Evolutionary conservation across 192 early-diverging fungal species (phyloP).

Genomic region (Coemansia reversa): DNA sequence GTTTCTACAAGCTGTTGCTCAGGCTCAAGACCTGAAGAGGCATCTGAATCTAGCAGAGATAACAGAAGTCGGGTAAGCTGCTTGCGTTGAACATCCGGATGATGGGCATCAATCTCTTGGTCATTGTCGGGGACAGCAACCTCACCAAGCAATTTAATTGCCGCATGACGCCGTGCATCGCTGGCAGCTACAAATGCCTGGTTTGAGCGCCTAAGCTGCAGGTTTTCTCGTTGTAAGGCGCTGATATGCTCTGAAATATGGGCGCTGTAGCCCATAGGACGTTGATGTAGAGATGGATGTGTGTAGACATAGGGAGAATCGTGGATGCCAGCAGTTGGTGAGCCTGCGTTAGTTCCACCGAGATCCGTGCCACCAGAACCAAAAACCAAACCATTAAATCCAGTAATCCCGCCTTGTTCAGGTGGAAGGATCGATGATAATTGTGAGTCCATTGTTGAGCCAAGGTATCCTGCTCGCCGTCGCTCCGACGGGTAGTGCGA

Average conservation of each 20-base stretch:
- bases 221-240: conserved; percentile 29
- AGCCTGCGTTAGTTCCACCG: neutral
- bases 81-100: conserved; percentile 2
- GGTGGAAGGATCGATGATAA: conserved; percentile 3
- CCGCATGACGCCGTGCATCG: conserved; percentile 27
- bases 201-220: conserved; percentile 29
- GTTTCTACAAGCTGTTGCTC: neutral
- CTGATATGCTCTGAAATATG: conserved; percentile 6
- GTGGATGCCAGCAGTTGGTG: conserved; percentile 2
- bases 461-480: conserved; percentile 14
- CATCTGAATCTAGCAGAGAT: conserved; percentile 21
- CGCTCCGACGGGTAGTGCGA: conserved; percentile 4
- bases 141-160: conserved; percentile 22
- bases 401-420: conserved; percentile 25
- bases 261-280: neutral
- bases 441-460: conserved; percentile 11
- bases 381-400: conserved; percentile 46
- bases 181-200: conserved; percentile 15
- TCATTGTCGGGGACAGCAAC: conserved; percentile 10
- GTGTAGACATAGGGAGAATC: conserved; percentile 6
- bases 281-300: neutral
- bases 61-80: conserved; percentile 36
- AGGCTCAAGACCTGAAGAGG: conserved; percentile 1
- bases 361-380: conserved; percentile 19
- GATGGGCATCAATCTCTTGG: neutral